Evolutionary conservation across 2,329 filamentous ascomycete species (phyloP).

Genomic region (Arthroderma sp.): DNA sequence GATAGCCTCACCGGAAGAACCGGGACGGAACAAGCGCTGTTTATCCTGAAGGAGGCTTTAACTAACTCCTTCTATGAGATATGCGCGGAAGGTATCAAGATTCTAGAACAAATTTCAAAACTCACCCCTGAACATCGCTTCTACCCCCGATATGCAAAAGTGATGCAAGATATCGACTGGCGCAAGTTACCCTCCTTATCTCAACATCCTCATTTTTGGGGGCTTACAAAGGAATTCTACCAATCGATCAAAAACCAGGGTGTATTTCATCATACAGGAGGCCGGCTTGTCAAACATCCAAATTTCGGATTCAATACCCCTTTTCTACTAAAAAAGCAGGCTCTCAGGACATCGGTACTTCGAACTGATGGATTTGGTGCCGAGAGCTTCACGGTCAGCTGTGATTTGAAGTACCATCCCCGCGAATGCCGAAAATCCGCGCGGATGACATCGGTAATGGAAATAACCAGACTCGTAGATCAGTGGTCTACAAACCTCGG

Average conservation of each 20-base stretch:
- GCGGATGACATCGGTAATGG: neutral
- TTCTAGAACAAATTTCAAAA: slow-evolving; percentile 13
- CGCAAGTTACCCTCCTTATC: slow-evolving; percentile 10
- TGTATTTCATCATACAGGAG: neutral
- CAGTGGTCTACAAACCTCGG: neutral
- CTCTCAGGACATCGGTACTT: neutral
- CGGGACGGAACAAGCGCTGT: slow-evolving; percentile 21
- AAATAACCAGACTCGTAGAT: neutral
- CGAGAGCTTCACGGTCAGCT: neutral
- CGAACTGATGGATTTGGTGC: neutral
- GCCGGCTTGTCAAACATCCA: no score
- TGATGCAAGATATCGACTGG: slow-evolving; percentile 16
- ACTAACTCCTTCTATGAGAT: slow-evolving; percentile 11
- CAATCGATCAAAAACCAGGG: slow-evolving; percentile 1
- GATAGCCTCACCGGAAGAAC: slow-evolving; percentile 19
- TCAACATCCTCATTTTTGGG: slow-evolving; percentile 10
- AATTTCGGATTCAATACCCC: no score
- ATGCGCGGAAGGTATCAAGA: slow-evolving; percentile 1
- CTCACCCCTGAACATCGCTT: slow-evolving; percentile 16
- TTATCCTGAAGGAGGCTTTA: slow-evolving; percentile 11
- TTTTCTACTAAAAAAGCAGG: neutral
- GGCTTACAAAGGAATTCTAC: slow-evolving; percentile 3
- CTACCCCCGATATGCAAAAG: slow-evolving; percentile 15
- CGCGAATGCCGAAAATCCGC: neutral
- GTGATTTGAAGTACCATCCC: neutral